Percentiles rank a stretch among this genome's conserved stretches.
Evolutionary conservation across 2,329 filamentous ascomycete species (phyloP).

Genomic region (Orbilia ellipsospora): DNA sequence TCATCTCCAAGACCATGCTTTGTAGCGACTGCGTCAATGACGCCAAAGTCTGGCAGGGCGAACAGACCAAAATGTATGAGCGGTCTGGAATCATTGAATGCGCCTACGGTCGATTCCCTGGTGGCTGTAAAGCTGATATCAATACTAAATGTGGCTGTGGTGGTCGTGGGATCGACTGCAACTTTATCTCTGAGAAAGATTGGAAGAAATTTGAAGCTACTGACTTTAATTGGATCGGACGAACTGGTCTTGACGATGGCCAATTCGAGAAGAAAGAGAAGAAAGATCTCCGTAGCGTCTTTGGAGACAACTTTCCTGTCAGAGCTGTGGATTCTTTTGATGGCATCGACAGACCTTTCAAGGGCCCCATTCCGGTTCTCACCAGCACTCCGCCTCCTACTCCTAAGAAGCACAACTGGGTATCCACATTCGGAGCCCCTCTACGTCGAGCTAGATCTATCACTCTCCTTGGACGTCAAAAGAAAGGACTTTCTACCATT

Average conservation of each 20-base stretch:
- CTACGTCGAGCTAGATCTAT: constrained; percentile 47
- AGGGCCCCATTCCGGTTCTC: neutral
- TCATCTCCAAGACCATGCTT: constrained; percentile 53
- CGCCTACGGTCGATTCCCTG: constrained; percentile 51
- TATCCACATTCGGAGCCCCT: constrained; percentile 15
- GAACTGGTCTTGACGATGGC: constrained; percentile 31
- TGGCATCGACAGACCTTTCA: constrained; percentile 23
- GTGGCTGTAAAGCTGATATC: constrained; percentile 47
- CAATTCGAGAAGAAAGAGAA: constrained; percentile 53
- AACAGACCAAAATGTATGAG: constrained; percentile 35
- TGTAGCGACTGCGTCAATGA: constrained; percentile 35
- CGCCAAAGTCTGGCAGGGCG: constrained; percentile 40
- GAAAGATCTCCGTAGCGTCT: constrained; percentile 50
- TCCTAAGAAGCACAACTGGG: constrained; percentile 41
- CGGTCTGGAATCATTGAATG: constrained; percentile 42
- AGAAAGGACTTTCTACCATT: constrained; percentile 32
- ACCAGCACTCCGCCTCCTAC: constrained; percentile 13
- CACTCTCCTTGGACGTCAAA: constrained; percentile 17
- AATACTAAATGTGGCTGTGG: constrained; percentile 46
- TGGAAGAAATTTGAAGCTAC: constrained; percentile 51
- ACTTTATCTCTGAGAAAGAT: constrained; percentile 48
- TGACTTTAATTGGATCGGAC: constrained; percentile 51
- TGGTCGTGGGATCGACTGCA: constrained; percentile 48
- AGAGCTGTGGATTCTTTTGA: constrained; percentile 42
- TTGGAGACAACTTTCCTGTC: constrained; percentile 51